Evolutionary conservation across 2,329 filamentous ascomycete species (phyloP).

Genomic region (Diaporthe capsici): DNA sequence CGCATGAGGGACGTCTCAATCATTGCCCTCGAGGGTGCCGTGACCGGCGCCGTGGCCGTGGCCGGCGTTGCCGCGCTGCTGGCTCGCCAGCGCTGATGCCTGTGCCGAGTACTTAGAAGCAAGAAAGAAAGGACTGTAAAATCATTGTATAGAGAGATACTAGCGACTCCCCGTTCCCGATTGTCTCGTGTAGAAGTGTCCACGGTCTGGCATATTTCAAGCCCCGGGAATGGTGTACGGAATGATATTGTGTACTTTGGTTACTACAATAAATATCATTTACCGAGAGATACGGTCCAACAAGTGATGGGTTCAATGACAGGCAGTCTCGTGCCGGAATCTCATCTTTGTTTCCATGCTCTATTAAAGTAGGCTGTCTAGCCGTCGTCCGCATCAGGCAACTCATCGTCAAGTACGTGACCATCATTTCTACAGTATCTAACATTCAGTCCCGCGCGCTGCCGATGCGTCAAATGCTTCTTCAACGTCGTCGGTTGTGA

Average conservation of each 20-base stretch:
- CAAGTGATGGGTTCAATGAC: neutral
- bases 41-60: slow-evolving; percentile 74
- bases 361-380: slow-evolving; percentile 40
- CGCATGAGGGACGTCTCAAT: slow-evolving; percentile 79
- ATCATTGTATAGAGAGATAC: slow-evolving; percentile 27
- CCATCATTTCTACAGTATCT: slow-evolving; percentile 36
- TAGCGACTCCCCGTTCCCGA: neutral
- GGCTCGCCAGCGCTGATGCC: slow-evolving; percentile 53
- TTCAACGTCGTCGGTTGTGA: neutral
- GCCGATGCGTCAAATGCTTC: slow-evolving; percentile 15
- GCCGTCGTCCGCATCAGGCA: slow-evolving; percentile 19
- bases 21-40: slow-evolving; percentile 77
- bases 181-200: slow-evolving; percentile 13
- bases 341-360: slow-evolving; percentile 36
- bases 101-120: slow-evolving; percentile 33
- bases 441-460: slow-evolving; percentile 36
- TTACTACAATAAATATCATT: neutral
- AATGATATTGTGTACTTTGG: neutral
- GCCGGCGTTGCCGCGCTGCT: slow-evolving; percentile 67
- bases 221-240: neutral
- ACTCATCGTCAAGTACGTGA: slow-evolving; percentile 37
- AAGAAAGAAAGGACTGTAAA: slow-evolving; percentile 25
- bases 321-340: neutral
- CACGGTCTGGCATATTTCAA: neutral
- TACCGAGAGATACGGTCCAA: neutral